These are phyloP conservation scores for Blastobotrys persicus DNA, from an alignment of 1,139 yeast genomes.

Conservation along the genomic window DNA sequence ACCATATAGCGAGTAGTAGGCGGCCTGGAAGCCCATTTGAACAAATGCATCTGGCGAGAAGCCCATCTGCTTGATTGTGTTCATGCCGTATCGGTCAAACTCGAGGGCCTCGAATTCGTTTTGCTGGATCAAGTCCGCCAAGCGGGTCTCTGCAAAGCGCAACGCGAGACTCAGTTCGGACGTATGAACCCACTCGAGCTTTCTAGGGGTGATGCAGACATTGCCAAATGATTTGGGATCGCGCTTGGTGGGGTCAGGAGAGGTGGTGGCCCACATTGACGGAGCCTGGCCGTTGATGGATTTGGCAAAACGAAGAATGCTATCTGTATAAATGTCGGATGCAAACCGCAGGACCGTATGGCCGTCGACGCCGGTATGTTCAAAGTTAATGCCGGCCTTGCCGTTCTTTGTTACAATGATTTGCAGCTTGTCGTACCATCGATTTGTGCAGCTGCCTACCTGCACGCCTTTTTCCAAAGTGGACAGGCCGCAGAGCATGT, in stretches of 20 bases:
- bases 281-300: constrained; percentile 81
- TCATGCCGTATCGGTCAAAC: constrained; percentile 72
- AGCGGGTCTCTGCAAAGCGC: constrained; percentile 86
- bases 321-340: constrained; percentile 86
- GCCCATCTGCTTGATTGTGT: constrained; percentile 77
- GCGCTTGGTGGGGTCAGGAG: constrained; percentile 47
- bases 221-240: constrained; percentile 45
- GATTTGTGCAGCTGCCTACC: constrained; percentile 88
- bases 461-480: constrained; percentile 79
- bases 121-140: constrained; percentile 83
- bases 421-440: constrained; percentile 94
- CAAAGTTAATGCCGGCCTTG: constrained; percentile 90
- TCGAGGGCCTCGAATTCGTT: constrained; percentile 83
- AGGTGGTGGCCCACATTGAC: constrained; percentile 59
- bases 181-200: constrained; percentile 84
- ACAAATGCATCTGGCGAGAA: constrained; percentile 93
- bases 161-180: constrained; percentile 73
- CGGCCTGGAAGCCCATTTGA: constrained; percentile 92
- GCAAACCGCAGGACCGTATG: constrained; percentile 88
- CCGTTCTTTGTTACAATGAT: constrained; percentile 88
- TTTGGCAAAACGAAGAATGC: constrained; percentile 81
- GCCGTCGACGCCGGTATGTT: constrained; percentile 95
- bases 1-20: constrained; percentile 88
- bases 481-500: constrained; percentile 86
- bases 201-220: constrained; percentile 62